Percentiles rank a stretch among this genome's conserved stretches.
These are phyloP conservation scores for Cladophialophora psammophila DNA, from an alignment of 2,329 filamentous ascomycete genomes.

Conservation along the genomic window DNA sequence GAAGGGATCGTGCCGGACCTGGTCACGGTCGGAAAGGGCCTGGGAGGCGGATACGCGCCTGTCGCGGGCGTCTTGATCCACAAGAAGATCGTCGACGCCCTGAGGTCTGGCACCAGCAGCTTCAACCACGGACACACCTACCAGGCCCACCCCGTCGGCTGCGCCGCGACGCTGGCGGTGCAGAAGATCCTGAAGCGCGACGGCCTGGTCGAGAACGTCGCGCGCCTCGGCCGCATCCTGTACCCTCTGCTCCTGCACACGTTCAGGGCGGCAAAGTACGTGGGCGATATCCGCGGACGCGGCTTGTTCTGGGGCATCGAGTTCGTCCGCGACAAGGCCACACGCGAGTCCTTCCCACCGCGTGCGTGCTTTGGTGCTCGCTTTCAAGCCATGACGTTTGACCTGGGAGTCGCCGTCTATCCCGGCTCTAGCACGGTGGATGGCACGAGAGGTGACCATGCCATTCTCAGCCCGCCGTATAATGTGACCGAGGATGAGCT, in stretches of 20 bases:
- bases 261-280: conserved; percentile 56
- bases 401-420: conserved; percentile 57
- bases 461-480: conserved; percentile 63
- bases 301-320: conserved; percentile 69
- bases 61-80: conserved; percentile 63
- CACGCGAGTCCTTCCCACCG: conserved; percentile 62
- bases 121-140: conserved; percentile 68
- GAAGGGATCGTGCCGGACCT: conserved; percentile 62
- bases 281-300: conserved; percentile 66
- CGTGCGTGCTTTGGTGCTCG: conserved; percentile 51
- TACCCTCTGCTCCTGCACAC: conserved; percentile 52
- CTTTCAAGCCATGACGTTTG: conserved; percentile 51
- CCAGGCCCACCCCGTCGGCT: conserved; percentile 63
- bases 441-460: conserved; percentile 61
- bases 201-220: conserved; percentile 55
- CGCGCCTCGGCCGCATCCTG: conserved; percentile 45
- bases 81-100: conserved; percentile 55
- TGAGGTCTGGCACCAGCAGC: conserved; percentile 57
- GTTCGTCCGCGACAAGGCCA: conserved; percentile 63
- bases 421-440: conserved; percentile 60
- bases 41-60: conserved; percentile 64
- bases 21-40: conserved; percentile 65
- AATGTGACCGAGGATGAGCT: conserved; percentile 59
- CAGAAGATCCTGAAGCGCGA: conserved; percentile 61
- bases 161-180: conserved; percentile 60